These are phyloP conservation scores for Zygosaccharomyces bisporus DNA, from an alignment of 805 yeast genomes.

Conservation along the genomic window DNA sequence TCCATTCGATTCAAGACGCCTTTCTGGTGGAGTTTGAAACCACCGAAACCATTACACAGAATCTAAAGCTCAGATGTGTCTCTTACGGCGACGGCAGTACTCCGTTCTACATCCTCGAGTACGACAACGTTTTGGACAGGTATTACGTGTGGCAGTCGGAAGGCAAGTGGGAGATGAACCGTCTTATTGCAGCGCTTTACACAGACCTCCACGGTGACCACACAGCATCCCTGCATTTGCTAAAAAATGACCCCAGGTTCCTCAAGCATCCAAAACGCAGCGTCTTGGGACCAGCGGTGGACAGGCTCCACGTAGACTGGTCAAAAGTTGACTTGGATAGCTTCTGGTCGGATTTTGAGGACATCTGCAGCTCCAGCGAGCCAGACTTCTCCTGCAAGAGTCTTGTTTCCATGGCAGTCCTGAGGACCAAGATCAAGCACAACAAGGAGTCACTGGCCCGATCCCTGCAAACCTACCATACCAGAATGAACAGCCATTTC, in stretches of 20 bases:
- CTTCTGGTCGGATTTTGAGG: constrained; percentile 23
- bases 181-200: constrained; percentile 21
- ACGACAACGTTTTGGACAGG: constrained; percentile 19
- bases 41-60: constrained; percentile 31
- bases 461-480: constrained; percentile 15
- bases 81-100: constrained; percentile 16
- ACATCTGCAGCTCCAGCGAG: neutral
- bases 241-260: constrained; percentile 12
- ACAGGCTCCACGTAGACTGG: constrained; percentile 26
- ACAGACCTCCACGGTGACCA: constrained; percentile 4
- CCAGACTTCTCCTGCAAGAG: constrained; percentile 20
- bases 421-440: constrained; percentile 21
- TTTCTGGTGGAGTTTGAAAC: constrained; percentile 26
- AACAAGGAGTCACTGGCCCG: constrained; percentile 19
- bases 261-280: constrained; percentile 11
- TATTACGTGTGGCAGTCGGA: constrained; percentile 31
- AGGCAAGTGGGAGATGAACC: constrained; percentile 27
- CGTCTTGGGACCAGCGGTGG: constrained; percentile 13
- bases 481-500: constrained; percentile 26
- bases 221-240: constrained; percentile 1
- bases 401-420: constrained; percentile 25
- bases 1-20: constrained; percentile 27
- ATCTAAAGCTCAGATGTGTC: constrained; percentile 25
- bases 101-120: constrained; percentile 32
- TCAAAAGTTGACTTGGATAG: constrained; percentile 13